Evolutionary conservation across 768 basidiomycete species (phyloP).

Genomic region (Lentinula edodes): DNA sequence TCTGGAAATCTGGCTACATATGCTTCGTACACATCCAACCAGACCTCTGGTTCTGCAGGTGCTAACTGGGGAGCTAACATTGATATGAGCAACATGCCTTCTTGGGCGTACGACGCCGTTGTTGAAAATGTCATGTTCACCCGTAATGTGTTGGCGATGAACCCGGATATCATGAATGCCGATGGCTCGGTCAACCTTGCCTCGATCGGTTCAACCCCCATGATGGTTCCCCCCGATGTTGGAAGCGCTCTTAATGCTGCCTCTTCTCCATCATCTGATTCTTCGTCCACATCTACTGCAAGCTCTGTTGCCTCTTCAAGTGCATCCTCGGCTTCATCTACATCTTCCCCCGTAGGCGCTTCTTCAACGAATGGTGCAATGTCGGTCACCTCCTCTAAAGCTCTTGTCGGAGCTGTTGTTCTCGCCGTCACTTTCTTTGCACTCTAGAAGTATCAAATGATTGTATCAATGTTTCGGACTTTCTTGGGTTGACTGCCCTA

Average conservation of each 20-base stretch:
- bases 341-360: constrained; percentile 18
- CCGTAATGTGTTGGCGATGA: constrained; percentile 37
- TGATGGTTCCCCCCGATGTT: constrained; percentile 60
- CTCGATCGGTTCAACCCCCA: constrained; percentile 33
- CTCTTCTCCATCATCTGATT: constrained; percentile 8
- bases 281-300: constrained; percentile 12
- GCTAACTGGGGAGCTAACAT: constrained; percentile 59
- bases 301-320: constrained; percentile 17
- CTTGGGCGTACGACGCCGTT: constrained; percentile 42
- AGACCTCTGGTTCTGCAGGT: constrained; percentile 46
- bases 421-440: constrained; percentile 41
- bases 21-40: constrained; percentile 40
- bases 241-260: constrained; percentile 32
- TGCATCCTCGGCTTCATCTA: constrained; percentile 22
- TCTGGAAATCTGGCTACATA: constrained; percentile 49
- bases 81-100: constrained; percentile 49
- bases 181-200: constrained; percentile 50
- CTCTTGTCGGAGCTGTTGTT: constrained; percentile 44
- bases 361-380: constrained; percentile 33
- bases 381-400: constrained; percentile 41
- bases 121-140: constrained; percentile 56
- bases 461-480: constrained; percentile 10
- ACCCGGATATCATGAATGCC: constrained; percentile 43
- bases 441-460: constrained; percentile 28
- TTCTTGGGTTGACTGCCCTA: constrained; percentile 10